Evolutionary conservation across 352 stramenopile genomes (phyloP), one percentile per base, ranked within the genome.

Genomic region (Globisporangium takayamanum): DNA sequence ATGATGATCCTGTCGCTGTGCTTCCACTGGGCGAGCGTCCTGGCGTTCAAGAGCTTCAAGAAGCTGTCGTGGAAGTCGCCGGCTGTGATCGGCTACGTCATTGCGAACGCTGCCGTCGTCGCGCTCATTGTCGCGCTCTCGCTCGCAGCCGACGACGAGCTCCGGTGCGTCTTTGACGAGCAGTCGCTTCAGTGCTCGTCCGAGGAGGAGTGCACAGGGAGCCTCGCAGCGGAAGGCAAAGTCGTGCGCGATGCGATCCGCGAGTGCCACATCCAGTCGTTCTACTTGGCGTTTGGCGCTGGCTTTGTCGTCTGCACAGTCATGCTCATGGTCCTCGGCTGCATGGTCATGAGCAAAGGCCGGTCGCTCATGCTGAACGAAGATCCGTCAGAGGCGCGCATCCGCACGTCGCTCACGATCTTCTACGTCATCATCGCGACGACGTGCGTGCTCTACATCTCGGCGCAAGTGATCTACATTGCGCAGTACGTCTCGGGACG

Each of bases 351-450:
- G 85, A 84, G 84, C 30, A 78, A 83, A 22, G 85, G 85, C 42
- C 80, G 85, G 22, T 84, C 77, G 36, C 66, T 95, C 6, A 95
- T 95, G 85, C 67, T 95, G 42, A 92, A 91, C 42, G 85, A 95
- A 69, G 85, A 92, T 49, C 80, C 85, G 0, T 82, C 81, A 3
- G 85, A 95, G 48, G 78, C 80, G 11, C 80, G 80, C 7, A 95
- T 95, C 46, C 81, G 85, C 14, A 85, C 87, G 57, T 91, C 83
- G 15, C 73, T 95, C 10, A 92, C 85, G 49, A 95, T 93, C 33
- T 95, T 95, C 58, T 95, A 95, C 66, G 69, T 71, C 28, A 95
- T 95, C 63, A 93, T 95, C 41, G 81, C 85, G 33, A 95, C 81
- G 18, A 93, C 85, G 5, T 89, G 83, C 47, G 85, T 95, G 47